A percentile compares a stretch with the other conserved stretches of the same genome.
Evolutionary conservation across 768 basidiomycete genomes (phyloP).

Genomic region (Macrolepiota dolichaula): DNA sequence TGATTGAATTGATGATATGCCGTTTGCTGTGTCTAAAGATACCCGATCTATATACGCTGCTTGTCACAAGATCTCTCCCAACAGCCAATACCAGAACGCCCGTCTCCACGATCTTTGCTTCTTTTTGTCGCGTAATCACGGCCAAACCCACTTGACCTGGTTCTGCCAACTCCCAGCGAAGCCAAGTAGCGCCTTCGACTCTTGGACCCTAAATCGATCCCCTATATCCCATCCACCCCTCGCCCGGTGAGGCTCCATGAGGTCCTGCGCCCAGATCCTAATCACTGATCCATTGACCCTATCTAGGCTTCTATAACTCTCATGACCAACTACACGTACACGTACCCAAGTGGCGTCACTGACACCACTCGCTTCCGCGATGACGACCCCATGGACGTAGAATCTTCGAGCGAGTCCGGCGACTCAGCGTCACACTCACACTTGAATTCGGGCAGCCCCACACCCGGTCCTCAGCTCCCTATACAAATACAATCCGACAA

Average conservation of each 20-base stretch:
- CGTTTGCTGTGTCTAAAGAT: background rate
- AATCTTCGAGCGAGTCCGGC: slow-evolving; percentile 8
- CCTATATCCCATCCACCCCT: background rate
- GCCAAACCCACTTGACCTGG: background rate
- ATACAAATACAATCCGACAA: background rate
- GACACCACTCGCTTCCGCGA: slow-evolving; percentile 7
- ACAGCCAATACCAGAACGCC: background rate
- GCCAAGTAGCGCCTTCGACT: background rate
- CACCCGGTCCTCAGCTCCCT: background rate
- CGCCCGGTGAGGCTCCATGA: background rate
- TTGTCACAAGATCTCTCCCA: background rate
- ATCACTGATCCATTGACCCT: background rate
- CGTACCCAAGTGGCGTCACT: background rate
- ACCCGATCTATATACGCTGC: background rate
- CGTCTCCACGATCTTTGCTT: background rate
- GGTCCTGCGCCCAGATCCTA: background rate
- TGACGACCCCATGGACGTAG: slow-evolving; percentile 10
- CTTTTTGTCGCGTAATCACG: background rate
- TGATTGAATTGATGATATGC: background rate
- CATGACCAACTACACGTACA: slow-evolving; percentile 2
- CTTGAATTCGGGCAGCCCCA: slow-evolving; percentile 4
- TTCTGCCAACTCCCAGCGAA: background rate
- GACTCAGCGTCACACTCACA: background rate
- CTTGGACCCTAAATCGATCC: background rate
- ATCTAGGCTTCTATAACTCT: background rate